phyloP scores from a whole-genome alignment of 1,284 basidiomycete genomes.

The Mycena citricolor region DNA sequence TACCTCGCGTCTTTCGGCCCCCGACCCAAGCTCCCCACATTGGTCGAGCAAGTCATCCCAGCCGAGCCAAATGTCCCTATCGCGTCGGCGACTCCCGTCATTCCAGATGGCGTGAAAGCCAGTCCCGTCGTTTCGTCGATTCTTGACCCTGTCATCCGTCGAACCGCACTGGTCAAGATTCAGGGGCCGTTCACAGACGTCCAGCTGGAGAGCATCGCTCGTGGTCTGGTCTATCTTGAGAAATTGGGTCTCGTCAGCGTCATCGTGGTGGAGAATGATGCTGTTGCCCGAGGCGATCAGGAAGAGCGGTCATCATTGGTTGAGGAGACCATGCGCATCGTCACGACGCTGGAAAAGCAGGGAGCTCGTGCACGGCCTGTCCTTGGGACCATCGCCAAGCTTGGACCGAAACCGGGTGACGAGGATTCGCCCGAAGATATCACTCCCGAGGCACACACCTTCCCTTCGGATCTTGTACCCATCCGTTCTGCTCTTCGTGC shows the following conservation, averaged over 20 bases:
- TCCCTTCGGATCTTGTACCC: slow-evolving; percentile 74
- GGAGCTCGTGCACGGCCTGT: slow-evolving; percentile 88
- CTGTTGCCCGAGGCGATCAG: slow-evolving; percentile 64
- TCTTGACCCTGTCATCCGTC: slow-evolving; percentile 77
- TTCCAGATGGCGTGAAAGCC: slow-evolving; percentile 36
- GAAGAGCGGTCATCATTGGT: slow-evolving; percentile 61
- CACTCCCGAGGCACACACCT: slow-evolving; percentile 71
- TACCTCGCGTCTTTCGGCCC: slow-evolving; percentile 87
- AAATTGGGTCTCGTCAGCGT: slow-evolving; percentile 94
- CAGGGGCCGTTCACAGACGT: slow-evolving; percentile 97
- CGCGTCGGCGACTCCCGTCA: slow-evolving; percentile 24
- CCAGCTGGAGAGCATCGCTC: slow-evolving; percentile 91
- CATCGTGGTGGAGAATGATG: slow-evolving; percentile 91
- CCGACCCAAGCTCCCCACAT: slow-evolving; percentile 38
- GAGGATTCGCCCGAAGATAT: slow-evolving; percentile 38
- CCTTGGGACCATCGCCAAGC: slow-evolving; percentile 79
- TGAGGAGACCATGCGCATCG: slow-evolving; percentile 81
- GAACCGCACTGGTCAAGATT: slow-evolving; percentile 93
- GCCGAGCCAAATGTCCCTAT: slow-evolving; percentile 29
- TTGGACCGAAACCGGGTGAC: slow-evolving; percentile 73
- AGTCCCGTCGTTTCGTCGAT: slow-evolving; percentile 79
- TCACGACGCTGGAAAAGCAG: slow-evolving; percentile 81
- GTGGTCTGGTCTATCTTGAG: slow-evolving; percentile 93
- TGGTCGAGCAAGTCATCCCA: slow-evolving; percentile 28
- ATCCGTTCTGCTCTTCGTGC: slow-evolving; percentile 87